Conservation (phyloP, 306 rosid genomes). For the Cucurbita moschata region DNA sequence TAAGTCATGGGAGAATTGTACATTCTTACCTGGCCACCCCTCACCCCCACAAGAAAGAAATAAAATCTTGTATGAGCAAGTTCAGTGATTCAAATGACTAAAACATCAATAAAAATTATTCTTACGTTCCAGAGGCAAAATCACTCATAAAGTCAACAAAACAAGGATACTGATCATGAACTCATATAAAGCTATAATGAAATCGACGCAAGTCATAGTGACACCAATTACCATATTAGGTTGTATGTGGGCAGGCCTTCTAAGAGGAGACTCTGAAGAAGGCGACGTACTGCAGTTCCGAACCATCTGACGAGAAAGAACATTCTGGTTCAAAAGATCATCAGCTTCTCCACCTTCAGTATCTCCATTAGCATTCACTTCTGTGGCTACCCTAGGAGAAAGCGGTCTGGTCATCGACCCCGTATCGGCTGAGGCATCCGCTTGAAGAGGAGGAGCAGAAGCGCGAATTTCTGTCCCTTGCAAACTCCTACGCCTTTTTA, state of each 20-base stretch:
- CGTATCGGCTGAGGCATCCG: conserved; percentile 47
- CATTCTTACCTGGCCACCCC: background rate
- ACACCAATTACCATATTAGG: conserved; percentile 42
- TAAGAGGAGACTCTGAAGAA: conserved; percentile 80
- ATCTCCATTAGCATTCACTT: conserved; percentile 46
- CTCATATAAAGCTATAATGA: background rate
- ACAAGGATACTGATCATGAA: background rate
- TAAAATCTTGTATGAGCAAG: background rate
- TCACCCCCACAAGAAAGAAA: background rate
- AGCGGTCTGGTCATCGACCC: conserved; percentile 48
- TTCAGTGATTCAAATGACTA: background rate
- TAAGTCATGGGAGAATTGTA: too few species aligned
- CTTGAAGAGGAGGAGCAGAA: conserved; percentile 37
- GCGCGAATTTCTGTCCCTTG: conserved; percentile 43
- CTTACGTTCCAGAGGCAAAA: background rate
- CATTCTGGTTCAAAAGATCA: conserved; percentile 37
- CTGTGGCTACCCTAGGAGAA: conserved; percentile 37
- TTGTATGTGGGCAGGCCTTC: conserved; percentile 45
- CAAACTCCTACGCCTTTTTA: conserved; percentile 45
- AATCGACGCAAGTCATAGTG: background rate
- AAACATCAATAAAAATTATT: background rate
- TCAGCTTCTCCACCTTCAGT: conserved; percentile 68
- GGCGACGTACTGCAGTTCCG: conserved; percentile 69
- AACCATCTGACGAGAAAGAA: conserved; percentile 38
- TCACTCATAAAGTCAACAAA: background rate